Evolutionary conservation across 768 basidiomycete genomes (phyloP).

Genomic region (Asterophora lycoperdoides): DNA sequence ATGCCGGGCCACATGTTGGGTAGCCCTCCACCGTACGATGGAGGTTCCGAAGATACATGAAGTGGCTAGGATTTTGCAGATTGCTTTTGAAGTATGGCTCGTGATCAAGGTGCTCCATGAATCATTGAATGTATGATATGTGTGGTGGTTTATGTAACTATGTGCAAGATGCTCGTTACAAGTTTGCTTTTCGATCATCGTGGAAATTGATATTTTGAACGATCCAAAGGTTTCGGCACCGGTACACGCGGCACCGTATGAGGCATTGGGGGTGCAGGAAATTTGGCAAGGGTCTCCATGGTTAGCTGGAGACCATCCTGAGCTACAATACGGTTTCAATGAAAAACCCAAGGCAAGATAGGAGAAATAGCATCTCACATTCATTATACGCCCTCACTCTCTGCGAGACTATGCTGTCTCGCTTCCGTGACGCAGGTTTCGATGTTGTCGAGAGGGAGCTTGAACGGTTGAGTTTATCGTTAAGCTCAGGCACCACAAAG

Average conservation of each 20-base stretch:
- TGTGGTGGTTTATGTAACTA: background rate
- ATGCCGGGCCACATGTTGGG: constrained; percentile 37
- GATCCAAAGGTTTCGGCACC: constrained; percentile 19
- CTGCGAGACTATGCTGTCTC: constrained; percentile 36
- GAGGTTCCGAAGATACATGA: constrained; percentile 7
- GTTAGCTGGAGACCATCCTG: constrained; percentile 12
- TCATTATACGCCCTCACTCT: constrained; percentile 29
- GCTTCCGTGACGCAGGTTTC: constrained; percentile 16
- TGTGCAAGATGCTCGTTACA: background rate
- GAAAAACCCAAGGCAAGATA: background rate
- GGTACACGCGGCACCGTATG: constrained; percentile 26
- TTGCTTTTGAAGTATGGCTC: background rate
- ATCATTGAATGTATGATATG: background rate
- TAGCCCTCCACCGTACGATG: constrained; percentile 19
- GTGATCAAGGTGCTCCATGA: background rate
- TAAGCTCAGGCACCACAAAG: constrained; percentile 1
- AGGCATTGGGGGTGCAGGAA: constrained; percentile 33
- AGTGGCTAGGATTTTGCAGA: background rate
- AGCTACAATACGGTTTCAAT: constrained; percentile 4
- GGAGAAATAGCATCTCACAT: constrained; percentile 9
- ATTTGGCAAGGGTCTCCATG: constrained; percentile 30
- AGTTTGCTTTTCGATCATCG: background rate
- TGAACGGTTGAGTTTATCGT: constrained; percentile 4
- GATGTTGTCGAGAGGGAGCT: constrained; percentile 7
- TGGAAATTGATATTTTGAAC: constrained; percentile 10